Base-by-base conservation (phyloP, 371 early-diverging fungal genomes). In the Mucor irregularis region DNA sequence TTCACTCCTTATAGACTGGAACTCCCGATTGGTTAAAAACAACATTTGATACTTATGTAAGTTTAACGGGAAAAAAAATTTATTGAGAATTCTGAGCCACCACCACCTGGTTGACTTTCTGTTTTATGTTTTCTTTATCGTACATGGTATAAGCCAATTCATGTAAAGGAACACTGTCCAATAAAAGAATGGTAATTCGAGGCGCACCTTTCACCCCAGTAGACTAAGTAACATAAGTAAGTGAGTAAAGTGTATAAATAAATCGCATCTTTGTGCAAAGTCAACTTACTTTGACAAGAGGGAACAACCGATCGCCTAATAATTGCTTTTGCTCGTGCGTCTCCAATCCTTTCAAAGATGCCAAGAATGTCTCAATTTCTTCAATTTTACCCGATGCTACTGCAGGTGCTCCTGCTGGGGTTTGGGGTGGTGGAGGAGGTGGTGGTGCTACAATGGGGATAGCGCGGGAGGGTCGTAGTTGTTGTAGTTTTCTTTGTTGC, bases 121-220 rank as follows among this genome's bases (percentile, higher is more conserved):
- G 45, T 33, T 55, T 64, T 25, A 64, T 34, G 28, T 53, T 53
- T 17, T 49, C 53, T 58, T 64, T 53, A 51, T 81, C 72, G 28
- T 73, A 63, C 78, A 81, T 81, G 6, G 60, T 43, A 61, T 72
- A 71, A 35, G 82, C 82, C 24, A 81, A 54, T 25, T 74, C 79
- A 14, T 64, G 49, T 19, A 81, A 40, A 19, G 80, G 74, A 14
- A 77, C 56, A 16, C 68, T 73, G 31, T 81, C 82, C 49, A 81
- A 35, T 38, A 81, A 61, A 19, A 58, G 66, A 21, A 81, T 75
- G 10, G 78, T 78, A 25, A 79, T 64, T 55, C 69, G 75, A 2
- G 76, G 74, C 2, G 82, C 67, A 19, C 58, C 64, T 28, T 64
- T 66, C 7, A 70, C 56, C 10, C 73, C 73, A 19, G 73, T 69